phyloP scores from a whole-genome alignment of 2,329 filamentous ascomycete genomes.

The Botrytis byssoidea region DNA sequence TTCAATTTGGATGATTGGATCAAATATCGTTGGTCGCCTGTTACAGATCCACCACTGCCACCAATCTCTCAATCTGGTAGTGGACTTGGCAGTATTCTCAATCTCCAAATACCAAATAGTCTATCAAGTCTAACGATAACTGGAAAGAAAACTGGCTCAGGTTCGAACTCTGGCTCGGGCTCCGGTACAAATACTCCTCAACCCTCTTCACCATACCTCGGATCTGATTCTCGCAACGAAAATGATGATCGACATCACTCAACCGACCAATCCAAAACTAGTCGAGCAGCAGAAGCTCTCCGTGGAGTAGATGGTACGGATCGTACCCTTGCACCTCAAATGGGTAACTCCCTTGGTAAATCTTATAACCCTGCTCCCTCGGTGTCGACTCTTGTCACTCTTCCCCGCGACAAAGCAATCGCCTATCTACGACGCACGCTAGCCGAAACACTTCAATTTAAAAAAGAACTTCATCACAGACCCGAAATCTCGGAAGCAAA shows the following conservation, averaged over 20 bases:
- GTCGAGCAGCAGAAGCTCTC: slow-evolving; percentile 32
- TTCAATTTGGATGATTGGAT: slow-evolving; percentile 79
- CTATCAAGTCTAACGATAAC: slow-evolving; percentile 37
- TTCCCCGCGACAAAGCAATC: slow-evolving; percentile 41
- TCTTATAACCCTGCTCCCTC: slow-evolving; percentile 34
- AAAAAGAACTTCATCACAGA: slow-evolving; percentile 66
- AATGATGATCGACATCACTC: slow-evolving; percentile 29
- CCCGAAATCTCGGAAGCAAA: slow-evolving; percentile 62
- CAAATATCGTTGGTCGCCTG: slow-evolving; percentile 74
- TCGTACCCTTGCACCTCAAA: slow-evolving; percentile 35
- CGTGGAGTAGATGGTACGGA: slow-evolving; percentile 34
- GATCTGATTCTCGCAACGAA: slow-evolving; percentile 27
- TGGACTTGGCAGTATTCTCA: slow-evolving; percentile 43
- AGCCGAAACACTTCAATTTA: slow-evolving; percentile 69
- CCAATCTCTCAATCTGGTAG: slow-evolving; percentile 42
- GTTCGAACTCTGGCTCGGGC: slow-evolving; percentile 21
- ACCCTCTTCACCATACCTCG: slow-evolving; percentile 24
- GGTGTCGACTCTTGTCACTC: slow-evolving; percentile 37
- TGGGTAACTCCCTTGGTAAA: slow-evolving; percentile 32
- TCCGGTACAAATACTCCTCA: slow-evolving; percentile 14
- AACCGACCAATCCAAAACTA: slow-evolving; percentile 31
- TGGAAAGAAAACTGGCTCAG: slow-evolving; percentile 31
- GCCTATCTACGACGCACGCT: slow-evolving; percentile 76
- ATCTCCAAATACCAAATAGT: slow-evolving; percentile 27
- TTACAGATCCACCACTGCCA: slow-evolving; percentile 65